Base-by-base conservation (phyloP, 441 rosid genomes). In the Eutrema salsugineum region DNA sequence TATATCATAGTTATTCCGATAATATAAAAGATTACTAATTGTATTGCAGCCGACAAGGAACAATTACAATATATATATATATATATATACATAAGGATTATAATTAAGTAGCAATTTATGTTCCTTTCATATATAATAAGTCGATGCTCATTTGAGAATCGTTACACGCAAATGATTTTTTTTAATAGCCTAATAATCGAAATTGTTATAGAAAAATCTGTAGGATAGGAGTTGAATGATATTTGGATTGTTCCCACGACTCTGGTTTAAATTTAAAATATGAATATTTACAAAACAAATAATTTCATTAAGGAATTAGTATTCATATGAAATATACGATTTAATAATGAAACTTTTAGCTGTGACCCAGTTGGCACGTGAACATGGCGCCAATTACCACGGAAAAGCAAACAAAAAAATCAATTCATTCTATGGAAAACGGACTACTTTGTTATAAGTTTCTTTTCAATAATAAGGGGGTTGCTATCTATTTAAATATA, bases 311-410 rank as follows among this genome's bases (percentile, higher is more conserved):
- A 20, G 51, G 47, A 63, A 75, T 42, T 44, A 63, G 53, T 30
- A 46, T 27, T 61, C 15, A 42, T 16, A 28, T 5, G 28, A 46
- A 19, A 63, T 6, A 39, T 39, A 47, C 22, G 38, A 51, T 54
- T 53, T 38, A 69, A 69, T 39, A 69, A 56, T 63, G 55, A 55
- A 76, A 76, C 39, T 63, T 76, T 55, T 55, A 69, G 79, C 75
- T 76, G 79, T 76, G 79, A 70, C 75, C 75, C 66, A 76, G 79
- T 70, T 70, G 75, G 75, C 79, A 76, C 79, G 79, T 76, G 79
- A 76, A 69, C 79, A 76, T 76, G 79, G 71, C 28, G 66, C 71
- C 79, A 76, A 69, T 69, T 49, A 76, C 75, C 61, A 11, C 30
- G 30, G 58, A 55, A 69, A 69, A 63, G 51, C 65, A 61, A 56